These are phyloP conservation scores for Aspergillus sparsus DNA, from an alignment of 495 filamentous ascomycete species.

Conservation along the genomic window DNA sequence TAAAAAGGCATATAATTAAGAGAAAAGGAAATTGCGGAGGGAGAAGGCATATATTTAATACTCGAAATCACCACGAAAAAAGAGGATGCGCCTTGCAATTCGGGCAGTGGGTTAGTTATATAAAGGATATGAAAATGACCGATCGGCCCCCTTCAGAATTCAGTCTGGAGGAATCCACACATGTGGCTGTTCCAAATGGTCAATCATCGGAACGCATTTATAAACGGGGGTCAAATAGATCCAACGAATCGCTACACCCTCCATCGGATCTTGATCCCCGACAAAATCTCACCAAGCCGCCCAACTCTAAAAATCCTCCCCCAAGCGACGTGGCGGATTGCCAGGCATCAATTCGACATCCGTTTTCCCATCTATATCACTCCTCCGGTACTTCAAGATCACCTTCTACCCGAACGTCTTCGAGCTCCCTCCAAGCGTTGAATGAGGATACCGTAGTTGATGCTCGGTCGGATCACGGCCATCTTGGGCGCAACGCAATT, in stretches of 20 bases:
- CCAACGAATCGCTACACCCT: slow-evolving; percentile 29
- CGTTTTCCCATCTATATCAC: slow-evolving; percentile 42
- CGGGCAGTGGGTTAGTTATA: slow-evolving; percentile 14
- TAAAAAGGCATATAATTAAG: slow-evolving; percentile 19
- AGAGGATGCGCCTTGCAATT: slow-evolving; percentile 27
- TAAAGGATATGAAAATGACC: slow-evolving; percentile 37
- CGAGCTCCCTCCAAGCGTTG: slow-evolving; percentile 49
- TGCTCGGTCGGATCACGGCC: slow-evolving; percentile 39
- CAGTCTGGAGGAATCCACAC: slow-evolving; percentile 36
- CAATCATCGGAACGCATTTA: slow-evolving; percentile 26
- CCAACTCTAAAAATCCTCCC: slow-evolving; percentile 30
- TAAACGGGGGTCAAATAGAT: slow-evolving; percentile 25
- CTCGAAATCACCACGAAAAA: slow-evolving; percentile 10
- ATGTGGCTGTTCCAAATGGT: slow-evolving; percentile 31
- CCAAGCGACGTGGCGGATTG: slow-evolving; percentile 34
- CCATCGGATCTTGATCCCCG: slow-evolving; percentile 31
- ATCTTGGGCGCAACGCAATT: slow-evolving; percentile 27
- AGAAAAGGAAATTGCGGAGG: slow-evolving; percentile 11
- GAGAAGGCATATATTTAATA: not conserved
- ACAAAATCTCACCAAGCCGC: slow-evolving; percentile 31
- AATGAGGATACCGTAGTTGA: slow-evolving; percentile 49
- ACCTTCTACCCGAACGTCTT: slow-evolving; percentile 47
- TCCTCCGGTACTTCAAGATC: slow-evolving; percentile 37
- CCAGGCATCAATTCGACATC: slow-evolving; percentile 41
- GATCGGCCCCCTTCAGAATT: slow-evolving; percentile 36